Evolutionary conservation across 352 stramenopile genomes (phyloP), one percentile per base, ranked within the genome.

Genomic region (Pythium scleroteichum): DNA sequence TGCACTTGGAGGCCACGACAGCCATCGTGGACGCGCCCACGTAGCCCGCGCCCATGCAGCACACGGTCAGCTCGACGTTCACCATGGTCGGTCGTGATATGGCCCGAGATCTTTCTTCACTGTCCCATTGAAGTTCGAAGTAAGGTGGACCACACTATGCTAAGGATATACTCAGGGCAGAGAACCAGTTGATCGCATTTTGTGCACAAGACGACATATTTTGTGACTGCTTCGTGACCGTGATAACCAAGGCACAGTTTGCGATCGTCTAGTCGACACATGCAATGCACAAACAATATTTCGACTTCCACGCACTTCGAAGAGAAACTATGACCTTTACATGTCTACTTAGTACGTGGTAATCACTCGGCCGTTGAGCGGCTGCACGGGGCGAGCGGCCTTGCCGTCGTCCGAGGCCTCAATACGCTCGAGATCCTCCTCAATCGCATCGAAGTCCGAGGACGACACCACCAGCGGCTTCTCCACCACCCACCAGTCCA

Each of bases 21-120:
- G 98, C 97, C 98, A 99, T 99, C 24, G 98, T 99, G 3, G 98
- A 97, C 17, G 97, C 97, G 66, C 98, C 97, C 42, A 99, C 98
- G 73, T 99, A 99, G 26, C 97, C 97, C 22, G 97, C 97, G 66
- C 96, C 97, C 83, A 99, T 98, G 83, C 96, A 98, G 72, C 94
- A 98, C 61, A 98, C 96, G 29, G 84, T 93, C 78, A 93, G 84
- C 67, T 88, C 83, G 56, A 92, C 90, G 35, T 75, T 49, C 42
- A 6, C 22, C 42, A 49, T 49, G n/a, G 19, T 24, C 16, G 26
- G 26, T 24, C 4, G 13, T 44, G 6, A 4, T n/a, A 44, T 5
- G 4, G 38, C 4, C 38, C 17, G 38, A 44, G 38, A 44, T 44
- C 38, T 44, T 44, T 44, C 7, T 44, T 13, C 5, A 5, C 5